Evolutionary conservation across 169 alveolate species (phyloP).

Genomic region (Plasmodium berghei): DNA sequence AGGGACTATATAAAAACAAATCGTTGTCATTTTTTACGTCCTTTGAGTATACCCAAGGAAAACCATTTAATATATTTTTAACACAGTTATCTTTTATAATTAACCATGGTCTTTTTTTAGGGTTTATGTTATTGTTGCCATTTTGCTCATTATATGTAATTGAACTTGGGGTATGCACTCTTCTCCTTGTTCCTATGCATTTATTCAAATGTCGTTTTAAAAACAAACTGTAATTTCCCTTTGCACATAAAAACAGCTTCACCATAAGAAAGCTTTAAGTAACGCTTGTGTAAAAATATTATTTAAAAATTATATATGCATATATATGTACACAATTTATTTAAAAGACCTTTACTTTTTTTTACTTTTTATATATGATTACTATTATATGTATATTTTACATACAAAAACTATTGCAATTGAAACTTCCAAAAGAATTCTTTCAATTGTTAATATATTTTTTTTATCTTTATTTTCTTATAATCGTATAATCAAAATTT

Average conservation of each 20-base stretch:
- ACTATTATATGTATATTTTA: background rate
- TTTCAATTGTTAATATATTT: background rate
- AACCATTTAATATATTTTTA: slow-evolving; percentile 63
- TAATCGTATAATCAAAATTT: background rate
- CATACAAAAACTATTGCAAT: background rate
- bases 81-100: slow-evolving; percentile 53
- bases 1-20: slow-evolving; percentile 50
- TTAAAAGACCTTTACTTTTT: background rate
- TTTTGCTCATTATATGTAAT: slow-evolving; percentile 2
- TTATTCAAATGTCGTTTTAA: slow-evolving; percentile 9
- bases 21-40: slow-evolving; percentile 75
- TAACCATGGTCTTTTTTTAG: slow-evolving; percentile 70
- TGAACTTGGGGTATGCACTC: background rate
- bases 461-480: background rate
- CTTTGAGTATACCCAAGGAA: slow-evolving; percentile 76
- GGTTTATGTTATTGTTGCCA: slow-evolving; percentile 28
- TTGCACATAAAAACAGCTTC: background rate
- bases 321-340: background rate
- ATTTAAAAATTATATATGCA: background rate
- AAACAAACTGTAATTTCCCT: slow-evolving; percentile 6
- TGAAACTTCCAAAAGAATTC: background rate
- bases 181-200: slow-evolving; percentile 3
- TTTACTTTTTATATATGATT: background rate
- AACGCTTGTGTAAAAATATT: background rate
- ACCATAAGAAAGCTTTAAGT: background rate